Evolutionary conservation across 257 asterid species (phyloP).

Genomic region (Agastache rugosa): DNA sequence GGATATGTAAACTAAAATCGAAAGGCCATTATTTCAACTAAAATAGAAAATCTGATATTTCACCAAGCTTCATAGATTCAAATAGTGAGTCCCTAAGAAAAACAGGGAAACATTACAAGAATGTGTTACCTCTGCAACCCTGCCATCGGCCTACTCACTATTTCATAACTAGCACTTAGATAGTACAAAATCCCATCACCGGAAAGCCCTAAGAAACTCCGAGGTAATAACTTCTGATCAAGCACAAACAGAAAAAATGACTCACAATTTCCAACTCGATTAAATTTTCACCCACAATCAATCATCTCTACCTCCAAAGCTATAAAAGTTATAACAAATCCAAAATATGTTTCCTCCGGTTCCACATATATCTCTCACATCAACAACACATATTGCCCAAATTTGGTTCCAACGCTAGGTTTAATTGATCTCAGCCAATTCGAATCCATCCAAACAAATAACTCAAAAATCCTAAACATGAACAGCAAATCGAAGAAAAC

Average conservation of each 20-base stretch:
- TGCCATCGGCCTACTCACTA: neutral
- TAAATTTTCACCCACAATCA: neutral
- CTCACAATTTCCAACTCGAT: neutral
- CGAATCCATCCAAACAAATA: constrained; percentile 8
- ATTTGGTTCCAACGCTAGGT: neutral
- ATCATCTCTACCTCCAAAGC: neutral
- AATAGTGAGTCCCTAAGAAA: neutral
- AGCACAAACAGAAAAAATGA: neutral
- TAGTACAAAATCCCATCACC: neutral
- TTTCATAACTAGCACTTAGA: neutral
- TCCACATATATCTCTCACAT: neutral
- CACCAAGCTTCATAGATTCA: neutral
- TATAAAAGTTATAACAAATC: neutral
- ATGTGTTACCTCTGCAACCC: constrained; percentile 7
- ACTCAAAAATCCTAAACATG: neutral
- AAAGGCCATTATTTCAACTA: neutral
- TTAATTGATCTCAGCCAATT: neutral
- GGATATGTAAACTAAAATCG: neutral
- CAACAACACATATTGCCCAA: constrained; percentile 1
- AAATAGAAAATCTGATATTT: neutral
- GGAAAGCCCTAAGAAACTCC: neutral
- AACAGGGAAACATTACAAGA: no score
- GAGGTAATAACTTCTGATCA: constrained; percentile 13
- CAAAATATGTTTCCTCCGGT: neutral
- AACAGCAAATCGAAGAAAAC: neutral